Base-by-base conservation (phyloP, 768 basidiomycete species). In the Leccinum variicolor region DNA sequence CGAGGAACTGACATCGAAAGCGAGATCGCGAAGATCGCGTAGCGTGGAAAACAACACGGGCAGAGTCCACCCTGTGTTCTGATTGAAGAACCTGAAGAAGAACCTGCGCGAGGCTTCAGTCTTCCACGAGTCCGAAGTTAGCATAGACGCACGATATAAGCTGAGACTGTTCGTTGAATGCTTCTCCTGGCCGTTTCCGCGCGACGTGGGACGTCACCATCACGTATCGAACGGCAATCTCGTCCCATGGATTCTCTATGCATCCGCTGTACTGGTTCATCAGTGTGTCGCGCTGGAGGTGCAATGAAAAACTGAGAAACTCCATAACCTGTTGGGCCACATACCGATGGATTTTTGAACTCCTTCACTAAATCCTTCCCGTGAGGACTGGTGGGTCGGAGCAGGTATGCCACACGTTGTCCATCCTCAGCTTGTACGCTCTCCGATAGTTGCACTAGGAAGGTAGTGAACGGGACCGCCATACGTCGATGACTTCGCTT, bases 31-130 rank as follows among this genome's bases (percentile, higher is more conserved):
- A 45, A 96, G 75, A 72, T 95, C 93, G 52, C 86, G 77, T 28
- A 95, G 71, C 36, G 93, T 83, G 15, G 88, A 86, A 67, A 93
- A 96, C 29, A 98, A 71, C 0, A 87, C 87, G 19, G 87, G 90
- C 3, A 98, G 73, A 28, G 89, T 88, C 94, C 94, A 98, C 2
- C 92, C 87, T 23, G 85, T 85, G 67, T 91, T 89, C 57, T 81
- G 83, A n/a, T 81, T 78, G 60, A 95, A 88, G 74, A 84, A 94
- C 31, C 88, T 83, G 52, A 87, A 82, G 73, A 94, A 93, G 3
- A 84, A 71, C 14, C 90, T 92, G 52, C 39, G n/a, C 6, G 50
- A 3, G 2, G 28, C 47, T 59, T 34, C 49, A 36, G 5, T 17
- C 15, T 7, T 39, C 3, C 26, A 28, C 14, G 28, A 34, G 19